Conservation (phyloP, 2,329 filamentous ascomycete species). For the Hypoxylon sp. region DNA sequence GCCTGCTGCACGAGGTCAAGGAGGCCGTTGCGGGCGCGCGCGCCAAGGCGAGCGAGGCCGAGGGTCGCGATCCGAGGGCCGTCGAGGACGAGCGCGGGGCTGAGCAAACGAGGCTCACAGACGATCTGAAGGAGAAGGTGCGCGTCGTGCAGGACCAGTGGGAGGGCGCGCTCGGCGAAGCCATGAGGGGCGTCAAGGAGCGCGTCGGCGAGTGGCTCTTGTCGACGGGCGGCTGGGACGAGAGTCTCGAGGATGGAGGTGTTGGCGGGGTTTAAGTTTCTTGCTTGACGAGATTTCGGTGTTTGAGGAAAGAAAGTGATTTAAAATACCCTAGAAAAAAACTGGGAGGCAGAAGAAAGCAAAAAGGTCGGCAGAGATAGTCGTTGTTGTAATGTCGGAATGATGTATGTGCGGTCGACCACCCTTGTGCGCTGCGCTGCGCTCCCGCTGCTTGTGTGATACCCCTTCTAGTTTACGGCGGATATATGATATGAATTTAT, state of each 20-base stretch:
- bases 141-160: slow-evolving; percentile 91
- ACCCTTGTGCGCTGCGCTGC: background rate
- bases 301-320: background rate
- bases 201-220: slow-evolving; percentile 79
- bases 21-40: slow-evolving; percentile 73
- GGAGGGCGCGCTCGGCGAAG: slow-evolving; percentile 84
- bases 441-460: slow-evolving; percentile 27
- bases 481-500: slow-evolving; percentile 30
- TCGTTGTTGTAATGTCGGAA: background rate
- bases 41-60: slow-evolving; percentile 75
- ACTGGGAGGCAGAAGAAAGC: background rate
- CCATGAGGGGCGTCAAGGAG: slow-evolving; percentile 78
- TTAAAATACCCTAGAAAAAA: background rate
- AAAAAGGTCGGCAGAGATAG: background rate
- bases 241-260: slow-evolving; percentile 71
- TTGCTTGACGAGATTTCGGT: background rate
- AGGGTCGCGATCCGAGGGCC: slow-evolving; percentile 61
- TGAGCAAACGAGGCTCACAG: slow-evolving; percentile 79
- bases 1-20: slow-evolving; percentile 90
- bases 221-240: slow-evolving; percentile 88
- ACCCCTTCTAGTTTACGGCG: slow-evolving; percentile 27
- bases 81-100: slow-evolving; percentile 69
- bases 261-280: slow-evolving; percentile 58
- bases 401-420: background rate
- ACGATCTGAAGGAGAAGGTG: slow-evolving; percentile 93